Conservation (phyloP, 176 grass and related monocot species). For the Tillandsia leiboldiana region DNA sequence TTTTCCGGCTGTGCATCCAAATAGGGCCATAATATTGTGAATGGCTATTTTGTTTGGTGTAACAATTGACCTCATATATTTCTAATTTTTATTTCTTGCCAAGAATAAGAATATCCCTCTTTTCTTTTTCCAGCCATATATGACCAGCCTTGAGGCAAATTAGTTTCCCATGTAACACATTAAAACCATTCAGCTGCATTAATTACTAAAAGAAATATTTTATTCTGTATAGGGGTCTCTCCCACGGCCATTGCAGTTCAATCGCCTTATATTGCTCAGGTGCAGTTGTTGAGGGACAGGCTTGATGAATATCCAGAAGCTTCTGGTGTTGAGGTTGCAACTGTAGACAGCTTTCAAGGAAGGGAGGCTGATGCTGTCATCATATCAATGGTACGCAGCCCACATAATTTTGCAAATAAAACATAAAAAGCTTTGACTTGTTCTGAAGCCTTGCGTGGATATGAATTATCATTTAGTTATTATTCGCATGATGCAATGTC, state of each 20-base stretch:
- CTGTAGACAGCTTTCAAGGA: conserved; percentile 95
- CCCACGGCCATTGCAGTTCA: conserved; percentile 64
- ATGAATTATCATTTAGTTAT: not conserved
- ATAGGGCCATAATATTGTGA: too few relatives aligned
- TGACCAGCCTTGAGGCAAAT: too few relatives aligned
- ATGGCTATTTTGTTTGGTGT: too few relatives aligned
- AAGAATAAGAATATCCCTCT: too few relatives aligned
- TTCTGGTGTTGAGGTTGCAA: conserved; percentile 74
- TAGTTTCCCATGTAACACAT: too few relatives aligned
- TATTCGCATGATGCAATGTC: not conserved
- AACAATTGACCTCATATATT: too few relatives aligned
- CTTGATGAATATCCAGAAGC: conserved; percentile 58
- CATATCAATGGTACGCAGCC: conserved; percentile 61
- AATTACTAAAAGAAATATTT: not conserved
- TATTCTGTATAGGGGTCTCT: conserved; percentile 47
- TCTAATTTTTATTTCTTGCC: too few relatives aligned
- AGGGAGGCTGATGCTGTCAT: conserved; percentile 89
- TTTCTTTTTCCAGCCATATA: too few relatives aligned
- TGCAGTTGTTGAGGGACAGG: conserved; percentile 77
- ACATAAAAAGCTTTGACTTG: not conserved
- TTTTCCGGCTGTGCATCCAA: too few relatives aligned
- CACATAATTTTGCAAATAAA: not conserved
- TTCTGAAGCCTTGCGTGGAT: not conserved
- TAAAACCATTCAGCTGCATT: too few relatives aligned
- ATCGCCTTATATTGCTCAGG: conserved; percentile 94